A percentile compares a stretch with the other conserved stretches of the same genome.
Conservation (phyloP, 2,329 filamentous ascomycete genomes). For the Stachybotrys chlorohalonatus region DNA sequence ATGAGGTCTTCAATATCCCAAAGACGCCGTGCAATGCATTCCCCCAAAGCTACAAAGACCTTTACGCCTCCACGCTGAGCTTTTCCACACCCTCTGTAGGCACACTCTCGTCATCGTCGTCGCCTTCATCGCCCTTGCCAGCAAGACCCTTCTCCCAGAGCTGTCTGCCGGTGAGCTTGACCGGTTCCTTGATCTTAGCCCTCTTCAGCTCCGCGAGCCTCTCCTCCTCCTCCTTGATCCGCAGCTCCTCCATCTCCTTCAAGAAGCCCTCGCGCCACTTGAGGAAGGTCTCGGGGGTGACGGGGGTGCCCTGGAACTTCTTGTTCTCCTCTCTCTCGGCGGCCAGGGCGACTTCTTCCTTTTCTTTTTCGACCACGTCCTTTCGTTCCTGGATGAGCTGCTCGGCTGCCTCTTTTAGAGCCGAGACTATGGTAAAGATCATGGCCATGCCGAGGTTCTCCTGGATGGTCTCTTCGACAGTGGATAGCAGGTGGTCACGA, state of each 20-base stretch:
- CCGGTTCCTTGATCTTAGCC: constrained; percentile 64
- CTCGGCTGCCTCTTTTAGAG: constrained; percentile 87
- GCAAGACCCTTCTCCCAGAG: constrained; percentile 70
- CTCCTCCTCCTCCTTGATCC: constrained; percentile 61
- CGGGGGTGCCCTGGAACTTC: constrained; percentile 87
- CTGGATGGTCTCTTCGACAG: constrained; percentile 66
- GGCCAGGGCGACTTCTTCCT: constrained; percentile 44
- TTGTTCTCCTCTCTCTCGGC: constrained; percentile 88
- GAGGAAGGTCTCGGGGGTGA: constrained; percentile 79
- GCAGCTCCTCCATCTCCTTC: constrained; percentile 70
- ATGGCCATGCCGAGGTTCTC: constrained; percentile 97
- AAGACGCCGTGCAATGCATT: constrained; percentile 16
- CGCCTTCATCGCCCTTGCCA: constrained; percentile 55
- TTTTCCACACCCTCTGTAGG: constrained; percentile 56
- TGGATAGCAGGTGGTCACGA: constrained; percentile 62
- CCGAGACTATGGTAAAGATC: constrained; percentile 84
- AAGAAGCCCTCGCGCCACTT: constrained; percentile 74
- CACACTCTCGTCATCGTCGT: constrained; percentile 55
- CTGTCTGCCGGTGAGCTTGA: constrained; percentile 63
- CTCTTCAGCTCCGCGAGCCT: constrained; percentile 76
- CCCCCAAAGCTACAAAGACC: not conserved
- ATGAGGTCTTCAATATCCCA: constrained; percentile 1
- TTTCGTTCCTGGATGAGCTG: constrained; percentile 67
- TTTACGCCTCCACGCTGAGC: constrained; percentile 56
- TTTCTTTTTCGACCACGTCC: constrained; percentile 48